These are phyloP conservation scores for Crotalaria pallida DNA, from an alignment of 306 rosid genomes.

Conservation along the genomic window DNA sequence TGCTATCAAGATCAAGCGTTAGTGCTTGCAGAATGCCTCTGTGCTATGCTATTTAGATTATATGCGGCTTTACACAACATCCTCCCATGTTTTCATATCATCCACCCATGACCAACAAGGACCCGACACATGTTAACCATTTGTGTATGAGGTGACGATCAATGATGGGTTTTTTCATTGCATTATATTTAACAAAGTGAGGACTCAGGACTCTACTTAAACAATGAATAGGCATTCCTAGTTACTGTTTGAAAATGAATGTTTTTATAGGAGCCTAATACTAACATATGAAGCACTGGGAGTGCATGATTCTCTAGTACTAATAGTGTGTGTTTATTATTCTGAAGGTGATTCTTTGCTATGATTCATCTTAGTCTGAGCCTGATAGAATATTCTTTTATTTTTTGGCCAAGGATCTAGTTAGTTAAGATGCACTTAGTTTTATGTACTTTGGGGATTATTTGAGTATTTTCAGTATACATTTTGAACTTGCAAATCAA, in stretches of 20 bases:
- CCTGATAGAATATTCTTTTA: not conserved
- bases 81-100: not conserved
- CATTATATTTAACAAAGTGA: not conserved
- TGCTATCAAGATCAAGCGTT: not conserved
- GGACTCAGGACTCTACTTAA: not conserved
- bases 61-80: not conserved
- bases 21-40: not conserved
- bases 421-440: not conserved
- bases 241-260: not conserved
- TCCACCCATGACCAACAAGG: not conserved
- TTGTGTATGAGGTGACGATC: not conserved
- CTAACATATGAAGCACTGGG: not conserved
- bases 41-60: not conserved
- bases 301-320: not conserved
- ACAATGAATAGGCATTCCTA: not conserved
- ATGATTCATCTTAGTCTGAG: not conserved
- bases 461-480: not conserved
- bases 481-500: not conserved
- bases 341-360: not conserved
- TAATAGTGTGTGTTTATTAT: not conserved
- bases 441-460: not conserved
- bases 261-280: not conserved
- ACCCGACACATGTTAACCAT: not conserved
- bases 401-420: not conserved
- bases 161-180: not conserved